A percentile compares a stretch with the other conserved stretches of the same genome.
Evolutionary conservation across 306 rosid genomes (phyloP).

Genomic region (Vigna hirtella): DNA sequence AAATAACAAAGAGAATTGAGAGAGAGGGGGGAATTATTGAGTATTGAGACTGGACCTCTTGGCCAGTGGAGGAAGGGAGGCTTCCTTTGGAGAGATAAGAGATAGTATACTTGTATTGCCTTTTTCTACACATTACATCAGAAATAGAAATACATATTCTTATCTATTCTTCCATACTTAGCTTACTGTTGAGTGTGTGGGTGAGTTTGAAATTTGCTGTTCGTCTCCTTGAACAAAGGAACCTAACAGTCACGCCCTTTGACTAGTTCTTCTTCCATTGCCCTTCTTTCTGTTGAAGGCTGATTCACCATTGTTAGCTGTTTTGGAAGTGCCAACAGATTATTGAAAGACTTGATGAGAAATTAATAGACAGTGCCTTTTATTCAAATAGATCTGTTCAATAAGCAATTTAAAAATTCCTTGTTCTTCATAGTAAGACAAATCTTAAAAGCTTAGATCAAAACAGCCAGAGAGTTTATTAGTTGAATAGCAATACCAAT

Average conservation of each 20-base stretch:
- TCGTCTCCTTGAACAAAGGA: too few species aligned
- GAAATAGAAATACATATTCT: too few species aligned
- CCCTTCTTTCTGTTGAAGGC: not conserved
- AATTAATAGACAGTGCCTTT: not conserved
- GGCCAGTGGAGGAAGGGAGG: too few species aligned
- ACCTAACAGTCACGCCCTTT: constrained; percentile 33
- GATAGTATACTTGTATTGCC: too few species aligned
- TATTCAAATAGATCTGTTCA: not conserved
- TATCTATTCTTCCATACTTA: too few species aligned
- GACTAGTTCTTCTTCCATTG: constrained; percentile 27
- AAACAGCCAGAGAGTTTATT: not conserved
- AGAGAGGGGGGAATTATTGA: too few species aligned
- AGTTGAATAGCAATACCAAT: not conserved
- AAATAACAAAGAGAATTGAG: too few species aligned
- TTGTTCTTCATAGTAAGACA: constrained; percentile 3
- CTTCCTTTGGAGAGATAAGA: too few species aligned
- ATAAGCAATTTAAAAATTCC: not conserved
- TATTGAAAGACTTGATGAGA: not conserved
- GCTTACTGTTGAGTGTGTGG: too few species aligned
- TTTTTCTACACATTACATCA: too few species aligned
- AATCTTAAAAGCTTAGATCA: not conserved
- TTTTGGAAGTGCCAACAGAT: not conserved
- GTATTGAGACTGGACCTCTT: too few species aligned
- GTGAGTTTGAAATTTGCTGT: too few species aligned
- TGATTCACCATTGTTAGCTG: constrained; percentile 28